Evolutionary conservation across 345 rosid species (phyloP), one percentile per base, ranked within the genome.

Genomic region (Cardamine occulta): DNA sequence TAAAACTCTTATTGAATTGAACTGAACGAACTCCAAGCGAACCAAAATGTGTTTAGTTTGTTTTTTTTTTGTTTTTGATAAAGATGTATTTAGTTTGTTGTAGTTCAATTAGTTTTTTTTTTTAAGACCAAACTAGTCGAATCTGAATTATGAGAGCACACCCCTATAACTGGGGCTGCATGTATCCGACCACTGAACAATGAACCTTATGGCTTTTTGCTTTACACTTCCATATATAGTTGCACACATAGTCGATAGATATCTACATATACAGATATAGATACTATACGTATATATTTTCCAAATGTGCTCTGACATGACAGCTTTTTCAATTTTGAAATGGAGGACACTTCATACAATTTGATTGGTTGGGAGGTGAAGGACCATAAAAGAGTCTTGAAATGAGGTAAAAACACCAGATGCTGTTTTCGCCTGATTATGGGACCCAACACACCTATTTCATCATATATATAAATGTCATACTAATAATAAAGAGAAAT

Each of bases 321-420:
- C 81, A 72, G 68, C 73, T 44, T 64, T 77, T 57, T 48, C 37
- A 53, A 72, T 2, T 65, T 77, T 68, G 66, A 70, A 77, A 71
- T 71, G 56, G 73, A 77, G 63, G 77, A 77, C 77, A 77, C 77
- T 72, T 72, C 47, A 29, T 56, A 37, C 73, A 57, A 37, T 72
- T 4, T 49, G 37, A 65, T 72, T 77, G 73, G 80, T 49, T 39
- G 29, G 34, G 31, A 63, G 53, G 61, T 45, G 28, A 63, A 26
- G 67, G 76, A 77, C 80, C 67, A 57, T 70, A 15, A 64, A 15
- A 64, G 42, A 13, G 62, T 63, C 66, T 77, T 57, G 67, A 71
- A 64, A 48, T 71, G 53, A 56, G 73, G 68, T 64, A 71, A 77
- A 77, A 71, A 77, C 80, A 76, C 31, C 80, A 47, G 76, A 77